Evolutionary conservation across 2,329 filamentous ascomycete species (phyloP).

Genomic region (Myriosclerotinia duriaeana): DNA sequence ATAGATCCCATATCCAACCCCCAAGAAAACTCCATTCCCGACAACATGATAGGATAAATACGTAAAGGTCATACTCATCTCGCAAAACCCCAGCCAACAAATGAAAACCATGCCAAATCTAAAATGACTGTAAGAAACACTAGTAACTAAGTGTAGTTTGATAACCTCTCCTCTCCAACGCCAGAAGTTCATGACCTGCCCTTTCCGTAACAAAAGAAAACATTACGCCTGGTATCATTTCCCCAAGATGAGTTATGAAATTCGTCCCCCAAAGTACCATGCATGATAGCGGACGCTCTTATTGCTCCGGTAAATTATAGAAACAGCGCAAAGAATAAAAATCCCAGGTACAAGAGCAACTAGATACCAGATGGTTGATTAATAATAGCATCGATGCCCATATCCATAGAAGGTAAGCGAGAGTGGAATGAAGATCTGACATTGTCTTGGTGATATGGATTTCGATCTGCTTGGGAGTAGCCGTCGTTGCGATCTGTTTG

Average conservation of each 20-base stretch:
- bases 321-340: not conserved
- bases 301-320: slow-evolving; percentile 8
- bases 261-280: not conserved
- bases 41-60: slow-evolving; percentile 4
- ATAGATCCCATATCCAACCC: not conserved
- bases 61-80: slow-evolving; percentile 19
- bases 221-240: slow-evolving; percentile 19
- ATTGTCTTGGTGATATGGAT: slow-evolving; percentile 13
- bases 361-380: slow-evolving; percentile 46
- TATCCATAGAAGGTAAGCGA: slow-evolving; percentile 56
- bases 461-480: slow-evolving; percentile 7
- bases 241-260: slow-evolving; percentile 14
- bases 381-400: slow-evolving; percentile 61
- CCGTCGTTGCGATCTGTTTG: slow-evolving; percentile 20
- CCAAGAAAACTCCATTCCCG: slow-evolving; percentile 12
- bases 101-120: slow-evolving; percentile 3
- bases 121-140: slow-evolving; percentile 19
- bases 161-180: slow-evolving; percentile 1
- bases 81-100: slow-evolving; percentile 1
- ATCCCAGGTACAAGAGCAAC: not conserved
- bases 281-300: not conserved
- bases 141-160: not conserved
- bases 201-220: not conserved
- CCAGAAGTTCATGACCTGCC: not conserved
- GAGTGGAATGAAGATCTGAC: slow-evolving; percentile 5